A percentile compares a stretch with the other conserved stretches of the same genome.
phyloP scores from a whole-genome alignment of 371 early-diverging fungal species.

The Mortierella sp. region DNA sequence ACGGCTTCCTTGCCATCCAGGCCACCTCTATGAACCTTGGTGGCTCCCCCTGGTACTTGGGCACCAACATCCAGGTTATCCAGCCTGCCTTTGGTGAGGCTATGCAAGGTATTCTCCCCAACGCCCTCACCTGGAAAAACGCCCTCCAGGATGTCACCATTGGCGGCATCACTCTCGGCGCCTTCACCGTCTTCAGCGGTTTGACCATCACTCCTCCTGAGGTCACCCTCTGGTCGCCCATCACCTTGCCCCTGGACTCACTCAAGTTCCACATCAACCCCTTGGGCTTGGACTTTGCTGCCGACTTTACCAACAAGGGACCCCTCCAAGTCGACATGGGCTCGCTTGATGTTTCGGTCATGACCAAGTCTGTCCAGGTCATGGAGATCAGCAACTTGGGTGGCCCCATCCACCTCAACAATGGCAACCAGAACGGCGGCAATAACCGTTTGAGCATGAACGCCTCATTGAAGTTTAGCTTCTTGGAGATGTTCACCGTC shows the following conservation, averaged over 20 bases:
- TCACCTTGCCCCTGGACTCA: conserved; percentile 29
- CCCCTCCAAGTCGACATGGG: conserved; percentile 55
- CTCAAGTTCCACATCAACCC: conserved; percentile 38
- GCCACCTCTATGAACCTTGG: conserved; percentile 34
- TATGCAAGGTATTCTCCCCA: conserved; percentile 45
- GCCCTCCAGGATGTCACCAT: conserved; percentile 51
- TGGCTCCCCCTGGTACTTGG: conserved; percentile 46
- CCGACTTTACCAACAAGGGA: conserved; percentile 36
- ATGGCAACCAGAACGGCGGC: conserved; percentile 50
- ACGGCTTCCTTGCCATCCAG: conserved; percentile 34
- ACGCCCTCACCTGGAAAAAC: conserved; percentile 51
- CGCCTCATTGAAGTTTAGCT: conserved; percentile 35
- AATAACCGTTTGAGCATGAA: conserved; percentile 34
- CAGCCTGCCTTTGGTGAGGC: conserved; percentile 35
- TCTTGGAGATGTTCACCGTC: conserved; percentile 33
- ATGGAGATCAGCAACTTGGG: conserved; percentile 42
- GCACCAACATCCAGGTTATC: conserved; percentile 29
- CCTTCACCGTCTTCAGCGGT: conserved; percentile 33
- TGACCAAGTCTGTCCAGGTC: conserved; percentile 9
- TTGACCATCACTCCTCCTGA: conserved; percentile 47
- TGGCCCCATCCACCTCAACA: conserved; percentile 44
- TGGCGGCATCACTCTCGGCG: conserved; percentile 39
- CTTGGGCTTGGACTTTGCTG: conserved; percentile 44
- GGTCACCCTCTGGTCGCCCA: conserved; percentile 53
- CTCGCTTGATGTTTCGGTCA: conserved; percentile 37